phyloP scores from a whole-genome alignment of 306 rosid genomes.

The Inga oerstediana region DNA sequence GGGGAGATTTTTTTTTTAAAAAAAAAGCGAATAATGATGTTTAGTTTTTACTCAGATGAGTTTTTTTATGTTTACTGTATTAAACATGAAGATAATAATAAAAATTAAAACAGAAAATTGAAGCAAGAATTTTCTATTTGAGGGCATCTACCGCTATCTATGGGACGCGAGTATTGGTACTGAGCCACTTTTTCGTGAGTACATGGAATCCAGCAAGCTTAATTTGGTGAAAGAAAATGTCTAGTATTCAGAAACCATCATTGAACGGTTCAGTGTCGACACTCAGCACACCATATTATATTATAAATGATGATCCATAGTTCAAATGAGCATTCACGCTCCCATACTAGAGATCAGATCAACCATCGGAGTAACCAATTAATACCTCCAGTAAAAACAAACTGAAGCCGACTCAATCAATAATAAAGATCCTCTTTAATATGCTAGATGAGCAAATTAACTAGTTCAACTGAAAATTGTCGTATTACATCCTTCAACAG shows the following conservation, averaged over 20 bases:
- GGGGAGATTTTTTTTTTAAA: too few species aligned
- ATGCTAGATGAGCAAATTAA: neutral
- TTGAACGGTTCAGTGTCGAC: neutral
- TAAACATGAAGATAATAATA: too few species aligned
- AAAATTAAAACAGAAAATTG: too few species aligned
- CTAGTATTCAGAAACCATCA: neutral
- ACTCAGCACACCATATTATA: neutral
- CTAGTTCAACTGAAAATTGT: neutral
- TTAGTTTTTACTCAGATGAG: too few species aligned
- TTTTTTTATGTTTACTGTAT: too few species aligned
- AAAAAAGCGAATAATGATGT: too few species aligned
- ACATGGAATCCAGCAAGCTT: neutral
- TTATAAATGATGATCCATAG: neutral
- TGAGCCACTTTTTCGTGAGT: neutral
- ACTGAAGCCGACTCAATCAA: neutral
- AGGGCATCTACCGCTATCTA: neutral
- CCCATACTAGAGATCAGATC: neutral
- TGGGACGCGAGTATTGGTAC: too few species aligned
- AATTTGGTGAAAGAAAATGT: neutral
- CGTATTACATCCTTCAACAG: neutral
- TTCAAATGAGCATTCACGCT: neutral
- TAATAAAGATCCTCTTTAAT: neutral
- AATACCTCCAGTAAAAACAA: neutral
- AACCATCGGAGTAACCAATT: neutral
- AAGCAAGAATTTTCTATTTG: too few species aligned